phyloP scores from a whole-genome alignment of 106 monocot species.

The Cymbidium sinense region DNA sequence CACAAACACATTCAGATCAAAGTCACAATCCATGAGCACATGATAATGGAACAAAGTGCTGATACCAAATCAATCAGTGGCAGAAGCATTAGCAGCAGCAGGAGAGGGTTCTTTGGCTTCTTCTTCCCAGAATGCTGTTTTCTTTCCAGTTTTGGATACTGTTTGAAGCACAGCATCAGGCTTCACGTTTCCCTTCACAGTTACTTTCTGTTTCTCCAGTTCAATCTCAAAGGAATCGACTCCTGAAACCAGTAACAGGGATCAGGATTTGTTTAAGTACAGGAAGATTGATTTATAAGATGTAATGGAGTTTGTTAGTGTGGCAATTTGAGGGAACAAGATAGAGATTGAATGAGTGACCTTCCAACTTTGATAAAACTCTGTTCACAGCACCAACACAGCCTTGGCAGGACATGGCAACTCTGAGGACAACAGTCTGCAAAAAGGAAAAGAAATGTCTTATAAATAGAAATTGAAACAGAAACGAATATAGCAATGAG shows the following conservation, averaged over 20 bases:
- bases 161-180: slow-evolving; percentile 53
- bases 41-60: too few relatives aligned
- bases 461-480: too few relatives aligned
- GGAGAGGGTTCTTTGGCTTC: slow-evolving; percentile 12
- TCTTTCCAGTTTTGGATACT: slow-evolving; percentile 57
- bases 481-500: too few relatives aligned
- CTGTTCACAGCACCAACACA: slow-evolving; percentile 86
- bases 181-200: slow-evolving; percentile 47
- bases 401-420: slow-evolving; percentile 79
- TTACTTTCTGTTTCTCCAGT: slow-evolving; percentile 47
- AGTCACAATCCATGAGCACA: too few relatives aligned
- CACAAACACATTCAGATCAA: too few relatives aligned
- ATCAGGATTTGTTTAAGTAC: neutral
- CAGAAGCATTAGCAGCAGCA: slow-evolving; percentile 3
- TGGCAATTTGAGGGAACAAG: neutral
- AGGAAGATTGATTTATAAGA: too few relatives aligned
- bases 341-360: slow-evolving; percentile 12
- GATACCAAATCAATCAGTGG: neutral
- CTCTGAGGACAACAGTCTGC: slow-evolving; percentile 72
- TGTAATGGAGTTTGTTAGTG: too few relatives aligned
- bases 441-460: neutral
- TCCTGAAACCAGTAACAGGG: slow-evolving; percentile 12
- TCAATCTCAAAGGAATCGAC: slow-evolving; percentile 49
- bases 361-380: slow-evolving; percentile 84
- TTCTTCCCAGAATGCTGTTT: slow-evolving; percentile 45